Conservation (phyloP, 495 filamentous ascomycete species). For the Penicillium mononematosum region DNA sequence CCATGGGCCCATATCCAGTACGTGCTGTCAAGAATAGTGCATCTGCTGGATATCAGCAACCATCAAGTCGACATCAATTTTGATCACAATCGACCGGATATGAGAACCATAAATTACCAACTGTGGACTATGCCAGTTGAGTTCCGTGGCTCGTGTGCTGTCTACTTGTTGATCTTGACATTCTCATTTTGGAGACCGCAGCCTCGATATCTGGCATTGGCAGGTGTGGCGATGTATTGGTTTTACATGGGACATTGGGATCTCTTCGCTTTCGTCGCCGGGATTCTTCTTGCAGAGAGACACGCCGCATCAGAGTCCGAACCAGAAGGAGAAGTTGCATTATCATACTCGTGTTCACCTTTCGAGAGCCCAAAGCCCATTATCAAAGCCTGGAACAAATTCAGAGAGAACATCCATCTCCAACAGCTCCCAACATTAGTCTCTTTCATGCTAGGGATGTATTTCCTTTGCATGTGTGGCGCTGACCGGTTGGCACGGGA, state of each 20-base stretch:
- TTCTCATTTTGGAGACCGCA: constrained; percentile 36
- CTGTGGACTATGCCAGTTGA: constrained; percentile 53
- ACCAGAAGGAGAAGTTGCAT: constrained; percentile 4
- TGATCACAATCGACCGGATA: neutral
- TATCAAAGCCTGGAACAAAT: neutral
- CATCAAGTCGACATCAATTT: constrained; percentile 12
- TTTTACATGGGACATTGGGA: constrained; percentile 45
- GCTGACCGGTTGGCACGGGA: neutral
- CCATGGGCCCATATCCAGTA: constrained; percentile 25
- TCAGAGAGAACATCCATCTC: neutral
- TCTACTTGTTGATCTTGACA: constrained; percentile 42
- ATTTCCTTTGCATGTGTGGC: neutral
- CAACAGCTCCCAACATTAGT: neutral
- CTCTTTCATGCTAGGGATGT: neutral
- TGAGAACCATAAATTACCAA: constrained; percentile 25
- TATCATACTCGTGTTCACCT: constrained; percentile 9
- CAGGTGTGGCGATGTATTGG: constrained; percentile 33
- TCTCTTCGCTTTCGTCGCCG: constrained; percentile 44
- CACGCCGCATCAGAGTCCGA: constrained; percentile 14
- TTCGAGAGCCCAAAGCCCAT: neutral
- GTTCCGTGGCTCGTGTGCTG: constrained; percentile 46
- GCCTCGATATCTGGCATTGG: constrained; percentile 33
- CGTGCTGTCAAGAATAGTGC: constrained; percentile 19
- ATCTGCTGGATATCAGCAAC: constrained; percentile 22
- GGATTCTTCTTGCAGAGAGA: constrained; percentile 44